These are phyloP conservation scores for Ganoderma meredithae DNA, from an alignment of 1,284 basidiomycete genomes.

Conservation along the genomic window DNA sequence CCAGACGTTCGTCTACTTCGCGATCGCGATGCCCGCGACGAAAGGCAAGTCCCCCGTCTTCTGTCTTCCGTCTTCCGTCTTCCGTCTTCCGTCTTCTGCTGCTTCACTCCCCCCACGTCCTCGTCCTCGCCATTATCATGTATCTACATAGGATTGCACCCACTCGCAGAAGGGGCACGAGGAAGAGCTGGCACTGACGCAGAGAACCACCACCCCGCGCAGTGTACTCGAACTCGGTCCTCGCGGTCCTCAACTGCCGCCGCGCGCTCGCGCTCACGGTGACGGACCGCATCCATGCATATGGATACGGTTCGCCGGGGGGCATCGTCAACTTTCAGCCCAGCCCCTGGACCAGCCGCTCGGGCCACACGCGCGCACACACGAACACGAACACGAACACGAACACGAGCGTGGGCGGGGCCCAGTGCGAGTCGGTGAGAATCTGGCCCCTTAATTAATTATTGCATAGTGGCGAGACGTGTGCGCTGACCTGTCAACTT, in stretches of 20 bases:
- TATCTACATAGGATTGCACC: background rate
- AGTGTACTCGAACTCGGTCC: constrained; percentile 15
- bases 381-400: background rate
- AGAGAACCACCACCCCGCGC: background rate
- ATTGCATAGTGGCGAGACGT: background rate
- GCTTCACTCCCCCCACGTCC: no score
- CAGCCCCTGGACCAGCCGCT: background rate
- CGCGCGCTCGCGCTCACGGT: background rate
- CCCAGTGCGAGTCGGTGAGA: background rate
- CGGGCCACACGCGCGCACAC: background rate
- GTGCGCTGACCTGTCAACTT: background rate
- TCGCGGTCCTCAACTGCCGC: constrained; percentile 11
- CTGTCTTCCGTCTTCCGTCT: background rate
- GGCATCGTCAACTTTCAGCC: background rate
- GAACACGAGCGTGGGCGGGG: background rate
- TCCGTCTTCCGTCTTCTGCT: background rate
- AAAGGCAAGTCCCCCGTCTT: background rate
- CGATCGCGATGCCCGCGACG: constrained; percentile 8
- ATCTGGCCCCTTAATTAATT: background rate
- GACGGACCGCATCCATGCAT: no score
- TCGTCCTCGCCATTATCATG: no score
- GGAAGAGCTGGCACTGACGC: no score
- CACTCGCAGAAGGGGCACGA: background rate
- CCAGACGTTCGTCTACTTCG: constrained; percentile 7
- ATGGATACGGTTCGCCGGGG: background rate